These are phyloP conservation scores for Fusarium sp. DNA, from an alignment of 2,329 filamentous ascomycete genomes.

Conservation along the genomic window DNA sequence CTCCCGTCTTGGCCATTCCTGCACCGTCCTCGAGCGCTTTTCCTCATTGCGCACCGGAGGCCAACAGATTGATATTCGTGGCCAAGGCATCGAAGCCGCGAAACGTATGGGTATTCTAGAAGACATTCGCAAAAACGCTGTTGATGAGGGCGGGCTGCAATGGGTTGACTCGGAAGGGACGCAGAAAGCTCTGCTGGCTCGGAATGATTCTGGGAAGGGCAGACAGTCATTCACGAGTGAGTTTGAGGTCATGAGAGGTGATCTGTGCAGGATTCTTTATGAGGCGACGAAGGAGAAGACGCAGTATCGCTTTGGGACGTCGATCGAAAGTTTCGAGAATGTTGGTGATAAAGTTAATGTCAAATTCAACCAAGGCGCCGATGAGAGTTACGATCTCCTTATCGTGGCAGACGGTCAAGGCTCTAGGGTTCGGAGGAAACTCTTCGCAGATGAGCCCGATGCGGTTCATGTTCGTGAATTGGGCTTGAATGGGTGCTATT, in stretches of 20 bases:
- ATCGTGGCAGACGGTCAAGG: conserved; percentile 34
- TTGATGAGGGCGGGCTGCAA: conserved; percentile 55
- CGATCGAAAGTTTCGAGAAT: conserved; percentile 25
- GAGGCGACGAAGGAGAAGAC: conserved; percentile 51
- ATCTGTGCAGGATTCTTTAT: conserved; percentile 65
- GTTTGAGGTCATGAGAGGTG: conserved; percentile 71
- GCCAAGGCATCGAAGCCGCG: conserved; percentile 56
- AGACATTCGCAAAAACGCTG: conserved; percentile 59
- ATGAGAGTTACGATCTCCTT: conserved; percentile 32
- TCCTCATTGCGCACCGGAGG: conserved; percentile 55
- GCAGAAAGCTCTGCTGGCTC: conserved; percentile 54
- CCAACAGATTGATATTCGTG: conserved; percentile 61
- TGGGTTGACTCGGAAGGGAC: conserved; percentile 59
- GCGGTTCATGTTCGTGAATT: conserved; percentile 17
- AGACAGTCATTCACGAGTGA: conserved; percentile 64
- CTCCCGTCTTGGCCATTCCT: conserved; percentile 52
- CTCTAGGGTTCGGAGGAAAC: conserved; percentile 12
- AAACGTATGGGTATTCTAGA: conserved; percentile 57
- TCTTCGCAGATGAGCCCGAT: conserved; percentile 26
- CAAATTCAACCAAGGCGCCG: conserved; percentile 3
- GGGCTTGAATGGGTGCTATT: conserved; percentile 28
- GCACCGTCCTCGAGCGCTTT: conserved; percentile 60
- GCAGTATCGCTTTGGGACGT: conserved; percentile 29
- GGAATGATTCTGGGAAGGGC: conserved; percentile 56
- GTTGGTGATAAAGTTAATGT: conserved; percentile 23